Evolutionary conservation across 805 yeast species (phyloP), one percentile per base, ranked within the genome.

Genomic region (Henningerozyma blattae): DNA sequence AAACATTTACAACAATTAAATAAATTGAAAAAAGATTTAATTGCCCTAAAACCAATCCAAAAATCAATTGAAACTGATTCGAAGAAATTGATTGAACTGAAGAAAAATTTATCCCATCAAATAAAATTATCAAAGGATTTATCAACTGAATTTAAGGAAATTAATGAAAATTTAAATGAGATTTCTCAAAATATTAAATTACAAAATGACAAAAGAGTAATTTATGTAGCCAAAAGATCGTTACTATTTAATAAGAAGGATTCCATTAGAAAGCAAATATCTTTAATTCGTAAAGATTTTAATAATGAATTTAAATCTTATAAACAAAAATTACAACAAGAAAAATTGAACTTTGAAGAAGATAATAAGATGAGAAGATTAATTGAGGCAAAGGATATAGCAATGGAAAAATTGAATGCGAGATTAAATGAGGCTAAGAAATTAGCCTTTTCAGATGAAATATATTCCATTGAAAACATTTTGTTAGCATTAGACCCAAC

Each of bases 361-460:
- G 70, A 67, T 53, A 69, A 68, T 48, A 62, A 61, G 47, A 49
- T 66, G 54, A 47, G 55, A 45, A 61, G 58, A 50, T 48, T 62
- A 44, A 46, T 54, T 30, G 67, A 65, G 42, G 68, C 67, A 40
- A 70, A 67, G 52, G 59, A 64, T 38, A 64, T 62, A 43, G 68
- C 66, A 51, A 65, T 68, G 54, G 67, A 67, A 60, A 72, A 66
- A 47, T 79, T 77, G 35, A 83, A 82, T 44, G 64, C 70, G 49
- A 72, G 71, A 48, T 71, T 81, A 63, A 69, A 74, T 32, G 79
- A 73, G 39, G 85, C 85, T 29, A 45, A 50, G 29, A 75, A 81
- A 18, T 94, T 95, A 15, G 96, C 95, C 15, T 85, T 80, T 60
- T 71, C 75, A 36, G 61, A 63, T 30, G 94, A 89, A 60, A 77